phyloP scores from a whole-genome alignment of 306 rosid species.

The Rosa chinensis region DNA sequence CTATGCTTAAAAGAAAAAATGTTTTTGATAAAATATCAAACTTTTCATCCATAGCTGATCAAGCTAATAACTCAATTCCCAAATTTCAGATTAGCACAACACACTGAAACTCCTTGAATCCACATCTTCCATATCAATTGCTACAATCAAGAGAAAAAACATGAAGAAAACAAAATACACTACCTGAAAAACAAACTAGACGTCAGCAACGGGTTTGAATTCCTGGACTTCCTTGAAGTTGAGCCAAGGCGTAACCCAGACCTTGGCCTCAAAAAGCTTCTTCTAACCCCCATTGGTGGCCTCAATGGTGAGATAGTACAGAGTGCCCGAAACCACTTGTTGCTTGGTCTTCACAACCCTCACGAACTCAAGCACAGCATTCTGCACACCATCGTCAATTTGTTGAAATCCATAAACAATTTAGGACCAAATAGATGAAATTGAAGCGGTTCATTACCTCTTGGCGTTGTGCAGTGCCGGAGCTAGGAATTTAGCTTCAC shows the following conservation, averaged over 20 bases:
- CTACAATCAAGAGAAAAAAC: no score
- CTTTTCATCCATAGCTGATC: no score
- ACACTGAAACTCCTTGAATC: no score
- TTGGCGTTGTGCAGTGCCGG: conserved; percentile 63
- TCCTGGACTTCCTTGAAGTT: conserved; percentile 73
- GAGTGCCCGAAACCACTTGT: conserved; percentile 82
- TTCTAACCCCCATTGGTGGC: conserved; percentile 66
- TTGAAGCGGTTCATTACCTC: conserved; percentile 31
- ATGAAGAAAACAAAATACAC: no score
- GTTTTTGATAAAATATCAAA: no score
- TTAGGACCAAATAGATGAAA: no score
- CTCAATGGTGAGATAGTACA: conserved; percentile 73
- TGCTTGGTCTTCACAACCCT: conserved; percentile 68
- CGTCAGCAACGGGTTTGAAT: conserved; percentile 59
- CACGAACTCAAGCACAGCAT: conserved; percentile 60
- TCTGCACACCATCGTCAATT: conserved; percentile 22
- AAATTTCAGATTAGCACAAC: no score
- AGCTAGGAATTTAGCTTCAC: no score
- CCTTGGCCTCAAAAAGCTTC: conserved; percentile 75
- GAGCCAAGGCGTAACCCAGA: conserved; percentile 93
- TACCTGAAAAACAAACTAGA: no score
- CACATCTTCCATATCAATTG: background rate
- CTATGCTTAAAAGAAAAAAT: no score
- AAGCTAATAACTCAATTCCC: no score
- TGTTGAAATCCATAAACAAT: background rate